Evolutionary conservation across 2,329 filamentous ascomycete species (phyloP), one percentile per base, ranked within the genome.

Genomic region (Neopestalotiopsis sp.): DNA sequence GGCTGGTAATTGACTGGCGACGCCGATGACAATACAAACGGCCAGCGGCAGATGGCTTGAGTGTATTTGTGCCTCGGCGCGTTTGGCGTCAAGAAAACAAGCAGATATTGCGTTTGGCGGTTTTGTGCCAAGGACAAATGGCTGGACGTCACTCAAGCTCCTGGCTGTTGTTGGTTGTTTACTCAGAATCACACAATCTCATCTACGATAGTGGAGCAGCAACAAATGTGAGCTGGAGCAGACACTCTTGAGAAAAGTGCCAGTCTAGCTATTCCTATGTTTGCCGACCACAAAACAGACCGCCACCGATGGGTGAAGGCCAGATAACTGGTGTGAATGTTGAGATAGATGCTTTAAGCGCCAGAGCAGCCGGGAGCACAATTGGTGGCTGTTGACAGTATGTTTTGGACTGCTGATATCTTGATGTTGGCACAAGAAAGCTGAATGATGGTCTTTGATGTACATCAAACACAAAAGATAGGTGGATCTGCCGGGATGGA

Each of bases 221-320:
- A 61, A 62, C 40, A 45, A 28, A 38, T 53, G 32, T 61, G 34
- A 56, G 58, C 28, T 56, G 61, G 66, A 42, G 53, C 65, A 42
- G 45, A 40, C 66, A 67, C 38, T 34, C 57, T 53, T 14, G 30
- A 38, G 34, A 20, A 67, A 40, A 62, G 49, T 38, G 34, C 42
- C 9, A 61, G 67, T 69, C 63, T 66, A 69, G 67, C 63, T 69
- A 69, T 61, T 66, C 30, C 42, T 53, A 61, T 56, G 56, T 56
- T 42, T 56, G 63, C 56, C 45, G 63, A 57, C 38, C 67, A 49
- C 53, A 24, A 34, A 20, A 20, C 45, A 24, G 2, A 1, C 14
- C 45, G 24, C 20, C 28, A 38, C 65, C 42, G 56, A 45, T 24
- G 13, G 6, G 30, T 38, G 24, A 34, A 32, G 13, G 34, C 34